phyloP scores from a whole-genome alignment of 108 stramenopile species.

The Parietichytrium sp. region DNA sequence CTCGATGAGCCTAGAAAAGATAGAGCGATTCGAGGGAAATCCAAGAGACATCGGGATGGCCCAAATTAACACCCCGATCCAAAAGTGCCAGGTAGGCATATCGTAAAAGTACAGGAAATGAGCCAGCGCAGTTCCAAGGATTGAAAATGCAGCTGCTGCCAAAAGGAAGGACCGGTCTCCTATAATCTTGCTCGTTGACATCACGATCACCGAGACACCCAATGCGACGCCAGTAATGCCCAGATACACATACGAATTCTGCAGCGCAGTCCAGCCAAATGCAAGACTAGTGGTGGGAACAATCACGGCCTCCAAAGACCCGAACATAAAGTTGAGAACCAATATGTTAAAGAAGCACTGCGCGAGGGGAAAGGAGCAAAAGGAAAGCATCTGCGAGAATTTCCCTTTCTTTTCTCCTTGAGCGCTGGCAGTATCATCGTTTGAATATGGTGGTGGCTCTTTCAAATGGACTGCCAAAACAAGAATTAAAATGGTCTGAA shows the following conservation, averaged over 20 bases:
- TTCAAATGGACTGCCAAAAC: neutral
- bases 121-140: neutral
- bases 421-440: too few species aligned
- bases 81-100: constrained; percentile 6
- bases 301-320: neutral
- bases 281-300: neutral
- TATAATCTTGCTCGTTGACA: neutral
- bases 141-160: neutral
- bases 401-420: neutral
- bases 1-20: constrained; percentile 4
- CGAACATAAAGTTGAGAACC: neutral
- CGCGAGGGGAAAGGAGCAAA: neutral
- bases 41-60: constrained; percentile 2
- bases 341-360: neutral
- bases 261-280: neutral
- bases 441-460: constrained; percentile 20
- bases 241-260: neutral
- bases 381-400: neutral
- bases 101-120: constrained; percentile 10
- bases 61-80: neutral
- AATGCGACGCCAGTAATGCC: neutral
- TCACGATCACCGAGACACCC: neutral
- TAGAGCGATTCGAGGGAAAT: neutral
- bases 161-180: neutral
- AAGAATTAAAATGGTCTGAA: neutral